A percentile compares a stretch with the other conserved stretches of the same genome.
Evolutionary conservation across 495 filamentous ascomycete genomes (phyloP).

Genomic region (Xylaria castorea): DNA sequence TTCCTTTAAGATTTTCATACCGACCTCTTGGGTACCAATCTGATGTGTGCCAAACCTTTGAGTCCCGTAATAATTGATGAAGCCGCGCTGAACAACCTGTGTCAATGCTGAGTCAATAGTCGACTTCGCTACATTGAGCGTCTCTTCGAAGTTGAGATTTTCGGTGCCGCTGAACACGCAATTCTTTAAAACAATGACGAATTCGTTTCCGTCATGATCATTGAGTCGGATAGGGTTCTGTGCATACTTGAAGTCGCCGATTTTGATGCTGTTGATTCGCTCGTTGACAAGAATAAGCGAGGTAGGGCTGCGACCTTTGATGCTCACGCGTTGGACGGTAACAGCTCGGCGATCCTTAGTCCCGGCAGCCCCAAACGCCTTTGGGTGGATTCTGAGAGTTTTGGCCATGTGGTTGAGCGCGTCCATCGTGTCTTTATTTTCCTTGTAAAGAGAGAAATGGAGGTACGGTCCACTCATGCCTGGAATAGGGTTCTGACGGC

Average conservation of each 20-base stretch:
- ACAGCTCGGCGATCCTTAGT: conserved; percentile 93
- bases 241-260: conserved; percentile 82
- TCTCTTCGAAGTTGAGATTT: conserved; percentile 44
- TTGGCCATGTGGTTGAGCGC: conserved; percentile 74
- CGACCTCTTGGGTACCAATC: conserved; percentile 80
- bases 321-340: conserved; percentile 84
- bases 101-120: conserved; percentile 52
- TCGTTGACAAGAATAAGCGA: conserved; percentile 71
- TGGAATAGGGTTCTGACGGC: conserved; percentile 26
- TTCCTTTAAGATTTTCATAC: conserved; percentile 79
- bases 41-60: conserved; percentile 91
- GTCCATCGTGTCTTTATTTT: conserved; percentile 99
- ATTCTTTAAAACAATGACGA: conserved; percentile 86
- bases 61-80: conserved; percentile 95
- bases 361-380: conserved; percentile 82
- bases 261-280: conserved; percentile 59
- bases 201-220: conserved; percentile 87
- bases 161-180: conserved; percentile 63
- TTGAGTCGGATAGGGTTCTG: conserved; percentile 76
- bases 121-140: conserved; percentile 44
- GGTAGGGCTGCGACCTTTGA: conserved; percentile 67
- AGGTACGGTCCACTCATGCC: conserved; percentile 73
- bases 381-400: conserved; percentile 69
- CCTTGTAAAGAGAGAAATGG: conserved; percentile 95
- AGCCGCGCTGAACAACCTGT: conserved; percentile 71